phyloP scores from a whole-genome alignment of 2,329 filamentous ascomycete species.

The Teratosphaeria zuluensis region DNA sequence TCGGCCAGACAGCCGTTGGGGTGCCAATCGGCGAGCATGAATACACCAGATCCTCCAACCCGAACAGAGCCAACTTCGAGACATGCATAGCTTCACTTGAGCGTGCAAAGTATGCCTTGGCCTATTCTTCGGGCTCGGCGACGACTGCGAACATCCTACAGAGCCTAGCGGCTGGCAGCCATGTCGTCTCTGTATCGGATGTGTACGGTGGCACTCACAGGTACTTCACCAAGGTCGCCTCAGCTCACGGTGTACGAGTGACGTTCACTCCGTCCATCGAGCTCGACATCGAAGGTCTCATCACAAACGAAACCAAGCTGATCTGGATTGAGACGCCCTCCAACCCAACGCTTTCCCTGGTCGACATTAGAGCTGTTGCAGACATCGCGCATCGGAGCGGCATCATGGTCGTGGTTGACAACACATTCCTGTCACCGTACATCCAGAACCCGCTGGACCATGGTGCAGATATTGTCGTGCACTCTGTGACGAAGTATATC shows the following conservation, averaged over 20 bases:
- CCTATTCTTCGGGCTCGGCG: conserved; percentile 88
- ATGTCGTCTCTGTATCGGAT: conserved; percentile 93
- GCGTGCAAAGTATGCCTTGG: conserved; percentile 82
- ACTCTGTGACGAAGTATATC: conserved; percentile 98
- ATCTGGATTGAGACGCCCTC: conserved; percentile 96
- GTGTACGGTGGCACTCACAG: conserved; percentile 97
- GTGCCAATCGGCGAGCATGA: conserved; percentile 82
- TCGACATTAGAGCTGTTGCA: conserved; percentile 83
- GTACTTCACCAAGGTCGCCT: conserved; percentile 97
- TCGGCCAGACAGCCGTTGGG: conserved; percentile 81
- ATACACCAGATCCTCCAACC: conserved; percentile 88
- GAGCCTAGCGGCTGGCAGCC: conserved; percentile 78
- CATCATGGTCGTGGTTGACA: conserved; percentile 95
- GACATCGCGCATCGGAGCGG: conserved; percentile 76
- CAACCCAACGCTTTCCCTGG: conserved; percentile 86
- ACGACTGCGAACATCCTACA: conserved; percentile 90
- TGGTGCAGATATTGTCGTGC: conserved; percentile 92
- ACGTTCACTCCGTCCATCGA: conserved; percentile 93
- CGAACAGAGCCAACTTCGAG: conserved; percentile 93
- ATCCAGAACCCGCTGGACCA: conserved; percentile 92
- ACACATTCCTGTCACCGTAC: conserved; percentile 95
- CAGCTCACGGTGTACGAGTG: conserved; percentile 86
- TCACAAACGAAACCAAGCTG: conserved; percentile 79
- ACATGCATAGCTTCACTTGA: conserved; percentile 82
- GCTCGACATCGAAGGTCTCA: conserved; percentile 73